phyloP scores from a whole-genome alignment of 2,329 filamentous ascomycete genomes.

The Paraconiothyrium brasiliense region DNA sequence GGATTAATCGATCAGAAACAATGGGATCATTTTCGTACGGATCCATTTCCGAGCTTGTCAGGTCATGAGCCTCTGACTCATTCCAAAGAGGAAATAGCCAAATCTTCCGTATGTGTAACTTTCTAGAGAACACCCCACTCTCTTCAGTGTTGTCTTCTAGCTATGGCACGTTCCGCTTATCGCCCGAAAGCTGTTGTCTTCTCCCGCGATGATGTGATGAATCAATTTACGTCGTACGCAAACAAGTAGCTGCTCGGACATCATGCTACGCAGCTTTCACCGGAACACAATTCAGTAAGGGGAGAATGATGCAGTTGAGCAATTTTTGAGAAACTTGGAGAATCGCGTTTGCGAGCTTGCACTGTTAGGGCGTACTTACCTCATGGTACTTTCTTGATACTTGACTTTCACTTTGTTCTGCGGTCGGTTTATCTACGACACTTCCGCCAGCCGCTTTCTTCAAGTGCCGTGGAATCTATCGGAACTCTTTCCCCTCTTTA shows the following conservation, averaged over 20 bases:
- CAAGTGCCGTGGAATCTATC: too few species aligned
- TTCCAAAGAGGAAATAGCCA: background rate
- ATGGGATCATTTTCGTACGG: background rate
- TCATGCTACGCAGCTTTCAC: background rate
- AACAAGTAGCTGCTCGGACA: background rate
- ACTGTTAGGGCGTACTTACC: too few species aligned
- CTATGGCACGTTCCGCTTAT: background rate
- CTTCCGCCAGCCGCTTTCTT: too few species aligned
- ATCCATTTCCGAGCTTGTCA: background rate
- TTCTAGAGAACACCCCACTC: background rate
- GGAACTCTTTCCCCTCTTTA: too few species aligned
- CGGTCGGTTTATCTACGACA: too few species aligned
- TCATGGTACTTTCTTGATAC: too few species aligned
- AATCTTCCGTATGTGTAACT: background rate
- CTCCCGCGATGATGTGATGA: background rate
- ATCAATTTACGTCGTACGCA: background rate
- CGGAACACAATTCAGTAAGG: too few species aligned
- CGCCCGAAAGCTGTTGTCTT: background rate
- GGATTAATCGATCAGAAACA: background rate
- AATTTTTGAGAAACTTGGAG: too few species aligned
- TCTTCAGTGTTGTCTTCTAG: background rate
- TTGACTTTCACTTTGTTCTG: too few species aligned
- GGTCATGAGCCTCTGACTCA: background rate
- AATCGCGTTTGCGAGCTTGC: too few species aligned
- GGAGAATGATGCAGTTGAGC: too few species aligned